Evolutionary conservation across 1,284 basidiomycete genomes (phyloP).

Genomic region (Puccinia coronata): DNA sequence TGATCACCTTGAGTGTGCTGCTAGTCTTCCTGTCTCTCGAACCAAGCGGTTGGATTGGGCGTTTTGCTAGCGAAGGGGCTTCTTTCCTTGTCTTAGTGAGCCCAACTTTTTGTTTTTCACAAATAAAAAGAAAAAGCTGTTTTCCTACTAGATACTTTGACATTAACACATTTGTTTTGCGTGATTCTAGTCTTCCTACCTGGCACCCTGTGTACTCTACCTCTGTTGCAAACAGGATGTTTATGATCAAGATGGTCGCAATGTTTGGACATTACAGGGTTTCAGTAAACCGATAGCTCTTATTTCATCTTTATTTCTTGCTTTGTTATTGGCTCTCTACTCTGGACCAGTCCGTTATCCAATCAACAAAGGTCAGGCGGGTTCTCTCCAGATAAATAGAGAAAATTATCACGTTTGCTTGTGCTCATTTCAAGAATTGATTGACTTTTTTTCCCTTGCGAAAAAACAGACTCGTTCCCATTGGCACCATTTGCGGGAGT

Average conservation of each 20-base stretch:
- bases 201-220: constrained; percentile 3
- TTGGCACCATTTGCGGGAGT: neutral
- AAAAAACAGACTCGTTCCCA: too few relatives aligned
- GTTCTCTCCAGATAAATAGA: neutral
- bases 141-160: too few relatives aligned
- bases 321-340: neutral
- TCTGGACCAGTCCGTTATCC: neutral
- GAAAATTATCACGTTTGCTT: neutral
- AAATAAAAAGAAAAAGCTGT: too few relatives aligned
- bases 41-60: neutral
- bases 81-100: neutral
- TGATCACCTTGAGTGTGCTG: constrained; percentile 5
- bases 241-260: constrained; percentile 26
- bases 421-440: neutral
- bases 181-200: constrained; percentile 32
- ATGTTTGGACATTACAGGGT: constrained; percentile 10
- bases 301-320: neutral
- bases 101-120: too few relatives aligned
- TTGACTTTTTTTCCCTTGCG: too few relatives aligned
- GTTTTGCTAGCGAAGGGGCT: neutral
- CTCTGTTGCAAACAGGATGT: constrained; percentile 11
- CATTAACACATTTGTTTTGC: too few relatives aligned
- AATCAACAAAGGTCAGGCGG: neutral
- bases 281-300: constrained; percentile 28
- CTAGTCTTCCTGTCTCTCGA: neutral